Base-by-base conservation (phyloP, 257 asterid species). In the Verbena officinalis region DNA sequence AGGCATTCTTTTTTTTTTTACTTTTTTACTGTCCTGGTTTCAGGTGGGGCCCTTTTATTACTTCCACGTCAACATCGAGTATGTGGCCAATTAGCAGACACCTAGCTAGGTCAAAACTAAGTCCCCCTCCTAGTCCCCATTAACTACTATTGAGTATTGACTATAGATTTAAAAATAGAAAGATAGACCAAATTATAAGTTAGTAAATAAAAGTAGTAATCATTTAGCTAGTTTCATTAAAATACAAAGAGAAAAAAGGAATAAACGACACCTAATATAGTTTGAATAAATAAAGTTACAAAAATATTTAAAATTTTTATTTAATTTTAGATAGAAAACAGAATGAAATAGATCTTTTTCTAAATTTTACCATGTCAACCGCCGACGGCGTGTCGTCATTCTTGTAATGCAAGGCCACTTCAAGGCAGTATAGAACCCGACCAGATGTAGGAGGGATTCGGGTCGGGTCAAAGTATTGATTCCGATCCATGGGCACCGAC, bases 391-490 rank as follows among this genome's bases (percentile, higher is more conserved):
- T 65, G 69, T 79, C 90, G 20, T 46, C 48, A 4, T 60, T 77
- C 8, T 49, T 73, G 75, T 86, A 79, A 73, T 87, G 91, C 83
- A 93, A 59, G 30, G 84, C 96, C 38, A 90, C 76, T 75, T 93
- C 99, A 4, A 93, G 91, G 81, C 94, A 90, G 68, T 93, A 93
- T n/a, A 90, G 81, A 20, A 93, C 92, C 59, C 95, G 87, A 16
- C 96, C 95, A 9, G 90, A 70, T 0, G 71, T 10, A 8, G 14
- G 8, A 0, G 95, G 84, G 19, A 87, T 72, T 0, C 63, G 77
- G 62, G 77, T 54, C 58, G 94, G 77, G 76, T 89, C 89, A 43
- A 92, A 81, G 0, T 58, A 31, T 2, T 80, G 83, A 14, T 52
- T 63, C 49, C 79, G 51, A 51, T 76, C 79, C 77, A 89, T 49